Evolutionary conservation across 139 green algal species (phyloP).

Genomic region (Chlorokybus atmophyticus): DNA sequence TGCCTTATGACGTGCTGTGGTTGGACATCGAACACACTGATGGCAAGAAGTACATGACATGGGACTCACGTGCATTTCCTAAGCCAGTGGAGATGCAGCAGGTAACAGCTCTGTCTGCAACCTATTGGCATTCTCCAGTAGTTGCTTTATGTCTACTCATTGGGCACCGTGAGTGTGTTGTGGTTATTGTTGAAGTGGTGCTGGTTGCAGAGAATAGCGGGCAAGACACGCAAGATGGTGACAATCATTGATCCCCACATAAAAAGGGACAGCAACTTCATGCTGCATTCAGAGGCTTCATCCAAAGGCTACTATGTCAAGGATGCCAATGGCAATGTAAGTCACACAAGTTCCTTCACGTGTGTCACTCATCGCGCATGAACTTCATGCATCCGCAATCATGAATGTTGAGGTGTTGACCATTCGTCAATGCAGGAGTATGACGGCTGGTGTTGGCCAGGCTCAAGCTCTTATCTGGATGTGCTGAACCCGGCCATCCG

Average conservation of each 20-base stretch:
- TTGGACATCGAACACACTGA: slow-evolving; percentile 99
- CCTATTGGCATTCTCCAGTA: too few species aligned
- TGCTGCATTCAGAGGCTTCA: slow-evolving; percentile 70
- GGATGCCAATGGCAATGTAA: slow-evolving; percentile 43
- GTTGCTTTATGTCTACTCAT: too few species aligned
- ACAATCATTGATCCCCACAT: slow-evolving; percentile 96
- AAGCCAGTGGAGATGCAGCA: slow-evolving; percentile 57
- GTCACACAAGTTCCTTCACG: too few species aligned
- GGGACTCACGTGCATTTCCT: slow-evolving; percentile 79
- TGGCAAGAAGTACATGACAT: slow-evolving; percentile 95
- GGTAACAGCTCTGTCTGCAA: too few species aligned
- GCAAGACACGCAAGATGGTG: slow-evolving; percentile 53
- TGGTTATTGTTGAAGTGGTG: background rate
- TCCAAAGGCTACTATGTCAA: slow-evolving; percentile 69
- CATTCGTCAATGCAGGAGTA: too few species aligned
- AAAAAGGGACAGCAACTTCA: slow-evolving; percentile 74
- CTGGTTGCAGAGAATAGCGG: slow-evolving; percentile 14
- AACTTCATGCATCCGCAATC: too few species aligned
- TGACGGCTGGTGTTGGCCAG: slow-evolving; percentile 96
- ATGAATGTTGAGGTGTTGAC: too few species aligned
- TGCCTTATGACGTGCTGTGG: slow-evolving; percentile 98
- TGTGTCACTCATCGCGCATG: too few species aligned
- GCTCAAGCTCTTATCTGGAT: slow-evolving; percentile 84
- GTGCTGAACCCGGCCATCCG: slow-evolving; percentile 64
- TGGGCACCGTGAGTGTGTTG: background rate